Evolutionary conservation across 371 early-diverging fungal species (phyloP).

Genomic region (Mortierella polycephala): DNA sequence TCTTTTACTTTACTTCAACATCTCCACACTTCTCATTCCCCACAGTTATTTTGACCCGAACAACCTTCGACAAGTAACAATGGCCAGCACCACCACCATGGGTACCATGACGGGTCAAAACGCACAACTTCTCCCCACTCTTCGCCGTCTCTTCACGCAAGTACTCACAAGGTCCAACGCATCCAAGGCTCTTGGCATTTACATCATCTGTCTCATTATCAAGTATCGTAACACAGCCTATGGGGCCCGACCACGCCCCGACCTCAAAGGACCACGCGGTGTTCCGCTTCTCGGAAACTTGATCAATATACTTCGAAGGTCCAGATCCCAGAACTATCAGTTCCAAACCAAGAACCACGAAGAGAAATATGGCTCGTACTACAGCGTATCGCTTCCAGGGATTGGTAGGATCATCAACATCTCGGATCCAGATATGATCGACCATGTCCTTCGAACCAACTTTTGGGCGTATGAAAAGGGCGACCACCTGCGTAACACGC

Average conservation of each 20-base stretch:
- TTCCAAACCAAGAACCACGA: constrained; percentile 15
- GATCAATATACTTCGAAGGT: constrained; percentile 10
- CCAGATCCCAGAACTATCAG: constrained; percentile 13
- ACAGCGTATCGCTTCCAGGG: constrained; percentile 20
- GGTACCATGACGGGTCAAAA: too few relatives aligned
- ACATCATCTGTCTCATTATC: constrained; percentile 30
- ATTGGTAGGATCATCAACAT: constrained; percentile 29
- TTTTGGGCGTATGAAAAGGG: constrained; percentile 48
- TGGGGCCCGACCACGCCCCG: constrained; percentile 22
- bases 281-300: constrained; percentile 32
- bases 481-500: constrained; percentile 10
- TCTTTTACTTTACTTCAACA: too few relatives aligned
- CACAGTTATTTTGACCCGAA: too few relatives aligned
- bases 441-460: constrained; percentile 32
- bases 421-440: constrained; percentile 28
- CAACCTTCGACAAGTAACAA: background rate
- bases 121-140: background rate
- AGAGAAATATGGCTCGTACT: constrained; percentile 18
- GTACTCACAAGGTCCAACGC: constrained; percentile 10
- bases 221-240: constrained; percentile 34
- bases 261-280: constrained; percentile 23
- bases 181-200: constrained; percentile 11
- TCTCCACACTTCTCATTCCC: too few relatives aligned
- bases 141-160: background rate
- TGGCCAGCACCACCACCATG: background rate